Percentiles rank a stretch among this genome's conserved stretches.
These are phyloP conservation scores for Oryza rufipogon DNA, from an alignment of 176 grass and related monocot genomes.

Conservation along the genomic window DNA sequence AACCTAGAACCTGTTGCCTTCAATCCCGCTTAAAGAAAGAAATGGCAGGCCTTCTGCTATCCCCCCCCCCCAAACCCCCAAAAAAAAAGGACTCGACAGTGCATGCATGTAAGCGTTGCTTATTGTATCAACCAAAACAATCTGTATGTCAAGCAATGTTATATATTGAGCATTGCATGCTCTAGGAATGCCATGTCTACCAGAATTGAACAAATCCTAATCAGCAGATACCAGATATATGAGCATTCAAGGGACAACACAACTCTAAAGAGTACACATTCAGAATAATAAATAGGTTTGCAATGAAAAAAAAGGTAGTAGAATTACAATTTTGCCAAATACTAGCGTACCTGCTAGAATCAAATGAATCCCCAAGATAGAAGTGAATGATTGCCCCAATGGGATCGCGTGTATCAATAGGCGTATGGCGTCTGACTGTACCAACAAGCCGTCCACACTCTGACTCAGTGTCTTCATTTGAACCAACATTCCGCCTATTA, in stretches of 20 bases:
- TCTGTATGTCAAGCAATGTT: neutral
- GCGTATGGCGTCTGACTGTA: conserved; percentile 84
- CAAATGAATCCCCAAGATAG: conserved; percentile 84
- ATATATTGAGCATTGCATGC: neutral
- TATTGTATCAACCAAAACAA: conserved; percentile 6
- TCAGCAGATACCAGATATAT: conserved; percentile 16
- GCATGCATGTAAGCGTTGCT: neutral
- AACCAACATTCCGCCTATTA: conserved; percentile 46
- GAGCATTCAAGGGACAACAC: conserved; percentile 10
- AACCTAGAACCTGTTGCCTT: neutral
- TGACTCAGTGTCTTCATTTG: conserved; percentile 66
- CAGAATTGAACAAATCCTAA: neutral
- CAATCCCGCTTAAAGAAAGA: neutral
- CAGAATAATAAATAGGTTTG: neutral
- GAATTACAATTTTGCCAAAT: neutral
- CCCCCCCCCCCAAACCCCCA: neutral
- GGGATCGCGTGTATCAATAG: conserved; percentile 91
- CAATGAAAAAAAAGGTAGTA: neutral
- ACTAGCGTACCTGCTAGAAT: conserved; percentile 70
- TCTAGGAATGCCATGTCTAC: neutral
- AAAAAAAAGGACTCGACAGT: neutral
- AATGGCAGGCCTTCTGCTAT: neutral
- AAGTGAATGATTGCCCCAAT: conserved; percentile 93
- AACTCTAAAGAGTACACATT: neutral
- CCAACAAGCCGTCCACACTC: conserved; percentile 74